Evolutionary conservation across 2,329 filamentous ascomycete genomes (phyloP), one percentile per base, ranked within the genome.

Genomic region (Aspergillus calidoustus): DNA sequence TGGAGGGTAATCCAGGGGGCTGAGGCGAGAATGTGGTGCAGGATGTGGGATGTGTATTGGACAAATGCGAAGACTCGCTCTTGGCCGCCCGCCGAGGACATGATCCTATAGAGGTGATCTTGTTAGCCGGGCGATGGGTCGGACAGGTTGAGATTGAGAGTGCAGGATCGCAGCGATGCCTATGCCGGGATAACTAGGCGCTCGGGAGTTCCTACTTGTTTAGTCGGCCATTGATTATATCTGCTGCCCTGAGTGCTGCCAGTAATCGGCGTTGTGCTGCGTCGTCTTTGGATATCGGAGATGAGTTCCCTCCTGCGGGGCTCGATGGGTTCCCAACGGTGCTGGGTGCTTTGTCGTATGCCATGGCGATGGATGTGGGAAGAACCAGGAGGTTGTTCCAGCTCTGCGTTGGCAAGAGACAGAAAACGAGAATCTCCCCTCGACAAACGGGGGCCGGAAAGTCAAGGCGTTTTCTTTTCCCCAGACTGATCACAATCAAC

Each of bases 51-150:
- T 62, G 83, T 79, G 80, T 93, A 94, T 79, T 88, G 87, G 64
- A 89, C 74, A 67, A 89, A 86, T 65, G 89, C 84, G 69, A 93
- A 86, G 64, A 88, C 81, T 53, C 86, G 84, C 78, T 93, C 91
- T 74, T 89, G 87, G 71, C 90, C 90, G 41, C 84, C 77, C 49
- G 90, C 87, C 9, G 89, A 90, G 66, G 87, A 84, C 68, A 92
- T 81, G 72, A 90, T 86, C 66, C 87, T 87, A 71, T 46, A 23
- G 6, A 41, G 43, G 17, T 28, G 31, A 34, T 41, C 38, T 17
- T 56, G 7, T 67, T 60, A 65, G 61, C 59, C n/a, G 28, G 34
- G 41, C n/a, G 17, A 4, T 28, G 19, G 43, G 6, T 30, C 5
- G 13, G 22, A 88, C 43, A 81, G 74, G 84, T 83, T 28, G 81